A percentile compares a stretch with the other conserved stretches of the same genome.
phyloP scores from a whole-genome alignment of 371 early-diverging fungal genomes.

The Syncephalastrum contaminatum region DNA sequence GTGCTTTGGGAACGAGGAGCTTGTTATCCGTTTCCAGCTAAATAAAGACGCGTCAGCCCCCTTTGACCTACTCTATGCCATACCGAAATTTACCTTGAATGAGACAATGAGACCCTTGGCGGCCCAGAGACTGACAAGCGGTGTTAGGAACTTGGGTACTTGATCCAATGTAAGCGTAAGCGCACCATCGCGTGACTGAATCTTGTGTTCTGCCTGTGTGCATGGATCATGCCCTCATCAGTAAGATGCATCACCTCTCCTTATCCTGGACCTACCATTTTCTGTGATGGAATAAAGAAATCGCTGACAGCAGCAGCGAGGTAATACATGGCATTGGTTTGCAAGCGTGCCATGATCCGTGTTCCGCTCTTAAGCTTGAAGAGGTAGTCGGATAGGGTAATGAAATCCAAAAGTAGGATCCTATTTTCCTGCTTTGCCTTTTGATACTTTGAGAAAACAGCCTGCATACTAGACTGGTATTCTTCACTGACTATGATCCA shows the following conservation, averaged over 20 bases:
- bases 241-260: too few species aligned
- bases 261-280: conserved; percentile 64
- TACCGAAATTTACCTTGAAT: conserved; percentile 75
- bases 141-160: conserved; percentile 95
- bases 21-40: conserved; percentile 91
- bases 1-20: conserved; percentile 80
- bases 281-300: conserved; percentile 89
- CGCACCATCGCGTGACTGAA: conserved; percentile 87
- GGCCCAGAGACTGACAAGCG: conserved; percentile 92
- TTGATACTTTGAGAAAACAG: conserved; percentile 54
- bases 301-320: conserved; percentile 98
- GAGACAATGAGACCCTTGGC: conserved; percentile 86
- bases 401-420: conserved; percentile 82
- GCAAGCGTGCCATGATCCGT: conserved; percentile 62
- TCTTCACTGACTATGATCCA: conserved; percentile 51
- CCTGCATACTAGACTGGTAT: conserved; percentile 62
- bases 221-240: background rate
- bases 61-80: background rate
- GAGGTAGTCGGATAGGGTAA: conserved; percentile 91
- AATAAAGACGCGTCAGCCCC: background rate
- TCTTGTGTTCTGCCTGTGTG: conserved; percentile 86
- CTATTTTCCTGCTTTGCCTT: conserved; percentile 61
- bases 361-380: conserved; percentile 83
- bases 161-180: conserved; percentile 87
- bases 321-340: conserved; percentile 85